A percentile compares a stretch with the other conserved stretches of the same genome.
Evolutionary conservation across 495 filamentous ascomycete species (phyloP).

Genomic region (Penicillium pulvis): DNA sequence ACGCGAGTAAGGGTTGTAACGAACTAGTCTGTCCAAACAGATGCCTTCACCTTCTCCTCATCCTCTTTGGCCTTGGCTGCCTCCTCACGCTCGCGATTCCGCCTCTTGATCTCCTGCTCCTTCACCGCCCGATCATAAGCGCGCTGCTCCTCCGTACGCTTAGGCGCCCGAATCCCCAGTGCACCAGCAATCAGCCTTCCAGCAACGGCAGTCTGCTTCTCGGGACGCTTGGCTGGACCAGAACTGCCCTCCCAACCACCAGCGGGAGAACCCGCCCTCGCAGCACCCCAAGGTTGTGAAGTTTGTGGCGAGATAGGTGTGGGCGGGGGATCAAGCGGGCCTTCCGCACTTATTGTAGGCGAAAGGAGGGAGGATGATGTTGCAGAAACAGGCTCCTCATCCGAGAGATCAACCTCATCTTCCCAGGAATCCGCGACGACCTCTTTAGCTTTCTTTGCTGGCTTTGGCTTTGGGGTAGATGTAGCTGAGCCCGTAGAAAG

Average conservation of each 20-base stretch:
- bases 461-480: slow-evolving; percentile 21
- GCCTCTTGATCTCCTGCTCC: slow-evolving; percentile 79
- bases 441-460: slow-evolving; percentile 44
- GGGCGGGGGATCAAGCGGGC: slow-evolving; percentile 56
- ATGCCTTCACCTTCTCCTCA: slow-evolving; percentile 67
- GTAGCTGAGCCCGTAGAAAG: slow-evolving; percentile 11
- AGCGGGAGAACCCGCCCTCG: slow-evolving; percentile 17
- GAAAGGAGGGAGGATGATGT: slow-evolving; percentile 26
- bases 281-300: slow-evolving; percentile 30
- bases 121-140: slow-evolving; percentile 83
- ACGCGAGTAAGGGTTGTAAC: not conserved
- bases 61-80: slow-evolving; percentile 65
- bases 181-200: slow-evolving; percentile 87
- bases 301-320: slow-evolving; percentile 60
- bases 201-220: slow-evolving; percentile 92
- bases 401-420: slow-evolving; percentile 58
- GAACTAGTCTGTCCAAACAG: slow-evolving; percentile 79
- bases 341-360: slow-evolving; percentile 40
- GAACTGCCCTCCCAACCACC: slow-evolving; percentile 25
- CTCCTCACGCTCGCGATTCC: slow-evolving; percentile 71
- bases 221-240: slow-evolving; percentile 57
- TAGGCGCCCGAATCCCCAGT: slow-evolving; percentile 78
- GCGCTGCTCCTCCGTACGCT: slow-evolving; percentile 81
- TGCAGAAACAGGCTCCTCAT: slow-evolving; percentile 32
- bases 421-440: slow-evolving; percentile 83